A percentile compares a stretch with the other conserved stretches of the same genome.
Conservation (phyloP, 345 rosid genomes). For the Excoecaria agallocha region DNA sequence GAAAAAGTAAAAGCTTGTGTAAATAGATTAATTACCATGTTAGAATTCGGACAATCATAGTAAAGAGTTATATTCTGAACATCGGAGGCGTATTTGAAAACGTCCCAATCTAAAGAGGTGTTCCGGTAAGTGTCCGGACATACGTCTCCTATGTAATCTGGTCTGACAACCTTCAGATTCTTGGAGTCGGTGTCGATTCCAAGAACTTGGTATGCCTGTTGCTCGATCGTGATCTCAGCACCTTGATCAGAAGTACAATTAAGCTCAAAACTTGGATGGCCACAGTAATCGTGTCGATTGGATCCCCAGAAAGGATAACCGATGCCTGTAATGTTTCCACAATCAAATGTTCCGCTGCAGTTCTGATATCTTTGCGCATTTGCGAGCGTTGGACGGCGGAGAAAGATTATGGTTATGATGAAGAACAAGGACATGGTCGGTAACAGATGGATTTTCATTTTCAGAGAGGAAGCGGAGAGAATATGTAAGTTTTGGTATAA, state of each 20-base stretch:
- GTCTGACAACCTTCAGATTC: no score
- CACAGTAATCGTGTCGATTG: conserved; percentile 24
- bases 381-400: not conserved
- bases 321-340: conserved; percentile 23
- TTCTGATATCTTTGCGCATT: not conserved
- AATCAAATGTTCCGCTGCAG: conserved; percentile 24
- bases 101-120: no score
- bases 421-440: not conserved
- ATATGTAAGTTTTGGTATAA: not conserved
- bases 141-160: no score
- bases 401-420: not conserved
- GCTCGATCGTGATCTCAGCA: no score
- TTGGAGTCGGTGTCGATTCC: no score
- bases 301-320: conserved; percentile 39
- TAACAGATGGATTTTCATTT: not conserved
- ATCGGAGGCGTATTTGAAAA: no score
- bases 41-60: no score
- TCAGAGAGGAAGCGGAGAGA: not conserved
- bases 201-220: no score
- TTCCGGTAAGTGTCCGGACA: no score
- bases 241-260: no score
- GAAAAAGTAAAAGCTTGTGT: not conserved
- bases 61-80: no score
- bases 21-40: conserved; percentile 21
- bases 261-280: conserved; percentile 27